Percentiles rank a stretch among this genome's conserved stretches.
These are phyloP conservation scores for Baffinella frigidus DNA, from an alignment of 208 protist species.

Conservation along the genomic window DNA sequence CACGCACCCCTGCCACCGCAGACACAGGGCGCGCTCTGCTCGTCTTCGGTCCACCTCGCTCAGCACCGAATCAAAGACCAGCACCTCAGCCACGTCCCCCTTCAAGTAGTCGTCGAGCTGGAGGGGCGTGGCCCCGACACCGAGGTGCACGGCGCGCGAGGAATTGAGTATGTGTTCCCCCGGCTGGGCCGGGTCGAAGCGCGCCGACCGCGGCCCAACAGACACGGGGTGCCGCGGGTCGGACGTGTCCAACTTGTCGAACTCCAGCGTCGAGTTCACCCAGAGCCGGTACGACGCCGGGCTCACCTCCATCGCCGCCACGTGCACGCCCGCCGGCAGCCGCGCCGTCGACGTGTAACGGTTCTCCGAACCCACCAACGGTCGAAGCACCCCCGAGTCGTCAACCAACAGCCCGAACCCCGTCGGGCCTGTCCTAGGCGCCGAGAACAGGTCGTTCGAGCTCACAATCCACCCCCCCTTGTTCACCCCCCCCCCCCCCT, in stretches of 20 bases:
- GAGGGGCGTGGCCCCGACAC: conserved; percentile 19
- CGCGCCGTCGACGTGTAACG: neutral
- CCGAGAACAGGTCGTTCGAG: neutral
- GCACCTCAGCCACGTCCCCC: conserved; percentile 26
- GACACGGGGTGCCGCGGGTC: neutral
- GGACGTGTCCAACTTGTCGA: conserved; percentile 18
- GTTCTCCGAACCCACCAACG: conserved; percentile 52
- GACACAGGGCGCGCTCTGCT: conserved; percentile 4
- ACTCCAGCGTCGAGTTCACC: conserved; percentile 52
- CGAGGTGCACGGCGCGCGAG: neutral
- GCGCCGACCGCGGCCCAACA: neutral
- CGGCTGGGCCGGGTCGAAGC: neutral
- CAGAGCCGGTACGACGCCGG: neutral
- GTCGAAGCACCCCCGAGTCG: neutral
- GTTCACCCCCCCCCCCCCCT: neutral
- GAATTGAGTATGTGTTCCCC: neutral
- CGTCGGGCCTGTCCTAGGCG: neutral
- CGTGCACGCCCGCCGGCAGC: neutral
- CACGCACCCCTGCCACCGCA: conserved; percentile 34
- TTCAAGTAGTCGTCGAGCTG: conserved; percentile 52
- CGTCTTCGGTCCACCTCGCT: neutral
- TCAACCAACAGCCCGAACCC: conserved; percentile 49
- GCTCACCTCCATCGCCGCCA: neutral
- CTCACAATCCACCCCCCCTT: conserved; percentile 30
- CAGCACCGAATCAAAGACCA: conserved; percentile 23